A percentile compares a stretch with the other conserved stretches of the same genome.
These are phyloP conservation scores for Prinsepia uniflora DNA, from an alignment of 306 rosid species.

Conservation along the genomic window DNA sequence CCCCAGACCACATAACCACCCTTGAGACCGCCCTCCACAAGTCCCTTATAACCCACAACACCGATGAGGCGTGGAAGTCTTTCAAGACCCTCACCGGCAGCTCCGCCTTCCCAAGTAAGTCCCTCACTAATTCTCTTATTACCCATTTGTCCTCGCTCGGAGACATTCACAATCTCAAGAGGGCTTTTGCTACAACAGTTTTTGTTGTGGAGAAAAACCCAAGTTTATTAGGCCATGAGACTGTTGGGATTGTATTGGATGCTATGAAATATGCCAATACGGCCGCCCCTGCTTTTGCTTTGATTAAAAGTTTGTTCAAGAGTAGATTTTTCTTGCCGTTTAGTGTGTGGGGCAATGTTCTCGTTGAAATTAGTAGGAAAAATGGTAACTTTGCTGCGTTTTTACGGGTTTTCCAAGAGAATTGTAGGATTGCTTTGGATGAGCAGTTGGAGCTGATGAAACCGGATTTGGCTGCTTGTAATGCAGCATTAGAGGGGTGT, in stretches of 20 bases:
- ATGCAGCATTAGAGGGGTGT: slow-evolving; percentile 83
- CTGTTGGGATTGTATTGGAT: slow-evolving; percentile 44
- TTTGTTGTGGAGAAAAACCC: slow-evolving; percentile 63
- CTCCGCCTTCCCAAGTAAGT: slow-evolving; percentile 64
- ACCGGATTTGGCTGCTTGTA: slow-evolving; percentile 72
- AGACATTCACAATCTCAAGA: slow-evolving; percentile 66
- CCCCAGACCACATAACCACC: slow-evolving; percentile 33
- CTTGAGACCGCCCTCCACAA: slow-evolving; percentile 63
- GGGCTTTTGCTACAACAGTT: slow-evolving; percentile 70
- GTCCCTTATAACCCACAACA: slow-evolving; percentile 48
- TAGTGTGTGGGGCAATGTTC: slow-evolving; percentile 54
- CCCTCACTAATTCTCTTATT: slow-evolving; percentile 67
- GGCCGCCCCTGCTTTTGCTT: slow-evolving; percentile 77
- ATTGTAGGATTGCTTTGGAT: slow-evolving; percentile 60
- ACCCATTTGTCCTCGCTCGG: slow-evolving; percentile 59
- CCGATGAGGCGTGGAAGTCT: slow-evolving; percentile 83
- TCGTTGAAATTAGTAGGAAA: slow-evolving; percentile 57
- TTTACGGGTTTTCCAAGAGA: slow-evolving; percentile 62
- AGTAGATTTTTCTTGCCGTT: slow-evolving; percentile 68
- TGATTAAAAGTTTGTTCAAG: slow-evolving; percentile 63
- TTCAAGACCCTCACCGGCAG: slow-evolving; percentile 69
- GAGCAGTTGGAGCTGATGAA: slow-evolving; percentile 71
- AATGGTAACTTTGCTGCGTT: slow-evolving; percentile 52
- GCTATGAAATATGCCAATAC: slow-evolving; percentile 65
- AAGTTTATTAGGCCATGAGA: slow-evolving; percentile 35